Evolutionary conservation across 148 eudicot genomes (phyloP), one percentile per base, ranked within the genome.

Genomic region (Euryodendron excelsum): DNA sequence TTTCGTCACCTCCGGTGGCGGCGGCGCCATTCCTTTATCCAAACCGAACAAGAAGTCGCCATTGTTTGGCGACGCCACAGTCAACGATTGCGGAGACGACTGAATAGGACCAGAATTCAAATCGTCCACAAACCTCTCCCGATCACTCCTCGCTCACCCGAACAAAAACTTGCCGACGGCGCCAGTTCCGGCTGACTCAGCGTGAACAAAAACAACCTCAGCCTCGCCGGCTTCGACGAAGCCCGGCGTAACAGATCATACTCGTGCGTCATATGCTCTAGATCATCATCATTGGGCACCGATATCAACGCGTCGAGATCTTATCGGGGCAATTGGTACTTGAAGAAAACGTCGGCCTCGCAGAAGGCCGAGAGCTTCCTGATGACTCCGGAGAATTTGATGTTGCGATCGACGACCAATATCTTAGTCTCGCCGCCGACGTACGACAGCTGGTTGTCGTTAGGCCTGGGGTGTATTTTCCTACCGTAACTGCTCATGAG

Each of bases 191-290:
- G 52, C 1, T 59, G 62, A 18, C 69, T 78, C 48, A 45, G 53
- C 30, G 88, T 82, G 33, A 92, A 89, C 53, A 91, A 63, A 69
- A 94, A 94, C 33, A 94, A 4, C 72, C 98, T 72, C 30, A 94
- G 76, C 61, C 98, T 78, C 5, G 92, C 86, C 39, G 98, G 94
- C 67, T 87, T 91, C 18, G 92, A 69, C 0, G 93, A 86, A 1
- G 79, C 85, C 37, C 90, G 81, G 55, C n/a, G 84, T 23, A 88
- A 73, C 20, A 97, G 88, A 76, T 94, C 97, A 47, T 91, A 92
- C 85, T 94, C 98, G 45, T 87, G 84, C 97, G 92, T 92, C 98
- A 92, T 91, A 41, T 94, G 92, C 30, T 94, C 97, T 17, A 94
- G 74, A 82, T 94, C 98, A 15, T 94, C 97, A 27, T 94, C 98